phyloP scores from a whole-genome alignment of 495 filamentous ascomycete species.

The Neurospora tetraspora region DNA sequence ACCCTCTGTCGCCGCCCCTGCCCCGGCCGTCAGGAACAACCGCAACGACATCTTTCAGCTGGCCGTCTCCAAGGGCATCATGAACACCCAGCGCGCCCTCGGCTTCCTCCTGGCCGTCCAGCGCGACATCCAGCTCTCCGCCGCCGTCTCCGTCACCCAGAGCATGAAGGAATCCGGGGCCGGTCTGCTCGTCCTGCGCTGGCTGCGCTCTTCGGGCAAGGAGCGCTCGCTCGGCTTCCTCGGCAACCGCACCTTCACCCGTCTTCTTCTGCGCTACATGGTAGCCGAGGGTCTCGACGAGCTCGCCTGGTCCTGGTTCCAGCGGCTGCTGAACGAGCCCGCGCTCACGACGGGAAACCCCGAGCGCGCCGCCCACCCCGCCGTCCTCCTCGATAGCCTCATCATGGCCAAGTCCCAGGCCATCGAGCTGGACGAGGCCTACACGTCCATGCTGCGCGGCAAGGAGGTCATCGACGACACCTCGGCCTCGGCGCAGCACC shows the following conservation, averaged over 20 bases:
- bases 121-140: conserved; percentile 17
- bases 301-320: conserved; percentile 34
- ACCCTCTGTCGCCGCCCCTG: background rate
- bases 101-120: conserved; percentile 29
- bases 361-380: conserved; percentile 2
- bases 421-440: conserved; percentile 25
- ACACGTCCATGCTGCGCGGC: conserved; percentile 22
- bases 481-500: background rate
- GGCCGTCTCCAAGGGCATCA: conserved; percentile 33
- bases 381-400: conserved; percentile 16
- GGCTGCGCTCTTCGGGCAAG: conserved; percentile 41
- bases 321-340: conserved; percentile 14
- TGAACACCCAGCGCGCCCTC: conserved; percentile 30
- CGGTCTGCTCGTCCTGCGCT: conserved; percentile 34
- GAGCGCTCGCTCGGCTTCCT: conserved; percentile 29
- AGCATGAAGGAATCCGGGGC: conserved; percentile 29
- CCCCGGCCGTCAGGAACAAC: background rate
- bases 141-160: conserved; percentile 13
- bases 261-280: conserved; percentile 34
- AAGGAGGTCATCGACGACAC: conserved; percentile 15
- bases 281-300: conserved; percentile 40
- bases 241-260: conserved; percentile 17
- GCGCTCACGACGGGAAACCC: background rate
- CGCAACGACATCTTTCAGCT: conserved; percentile 27
- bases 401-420: conserved; percentile 13